phyloP scores from a whole-genome alignment of 176 grass and related monocot species.

The Urochloa ruziziensis region DNA sequence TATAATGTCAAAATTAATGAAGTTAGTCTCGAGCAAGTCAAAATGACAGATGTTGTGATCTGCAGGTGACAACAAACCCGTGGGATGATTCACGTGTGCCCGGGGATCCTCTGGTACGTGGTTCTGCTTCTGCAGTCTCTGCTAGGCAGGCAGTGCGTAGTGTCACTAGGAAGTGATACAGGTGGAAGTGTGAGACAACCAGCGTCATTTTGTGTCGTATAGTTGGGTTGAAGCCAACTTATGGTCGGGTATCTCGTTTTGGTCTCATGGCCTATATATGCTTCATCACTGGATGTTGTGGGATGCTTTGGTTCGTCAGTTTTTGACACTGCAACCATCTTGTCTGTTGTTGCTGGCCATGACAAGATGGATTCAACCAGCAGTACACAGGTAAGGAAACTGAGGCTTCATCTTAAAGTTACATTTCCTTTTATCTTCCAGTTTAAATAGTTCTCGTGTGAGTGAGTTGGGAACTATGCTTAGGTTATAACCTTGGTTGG shows the following conservation, averaged over 20 bases:
- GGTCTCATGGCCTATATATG: constrained; percentile 97
- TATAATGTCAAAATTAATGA: no score
- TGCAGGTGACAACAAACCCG: constrained; percentile 87
- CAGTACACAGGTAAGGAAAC: constrained; percentile 62
- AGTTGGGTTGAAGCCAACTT: constrained; percentile 90
- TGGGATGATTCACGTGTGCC: constrained; percentile 86
- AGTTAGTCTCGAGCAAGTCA: no score
- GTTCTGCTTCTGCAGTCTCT: constrained; percentile 86
- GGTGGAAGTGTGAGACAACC: constrained; percentile 98
- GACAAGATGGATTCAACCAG: constrained; percentile 93
- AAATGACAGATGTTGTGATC: constrained; percentile 7
- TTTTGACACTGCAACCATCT: constrained; percentile 62
- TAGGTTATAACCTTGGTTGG: neutral
- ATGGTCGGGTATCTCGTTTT: constrained; percentile 88
- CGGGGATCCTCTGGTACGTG: constrained; percentile 92
- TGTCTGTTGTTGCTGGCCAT: constrained; percentile 75
- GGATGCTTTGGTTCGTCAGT: constrained; percentile 82
- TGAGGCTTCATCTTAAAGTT: constrained; percentile 1
- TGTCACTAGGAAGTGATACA: constrained; percentile 90
- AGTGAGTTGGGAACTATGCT: neutral
- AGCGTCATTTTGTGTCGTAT: constrained; percentile 93
- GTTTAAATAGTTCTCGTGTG: neutral
- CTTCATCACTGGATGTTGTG: constrained; percentile 89
- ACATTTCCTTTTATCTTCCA: neutral
- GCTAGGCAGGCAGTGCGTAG: constrained; percentile 80